A percentile compares a stretch with the other conserved stretches of the same genome.
These are phyloP conservation scores for Cucurbita moschata DNA, from an alignment of 306 rosid species.

Conservation along the genomic window DNA sequence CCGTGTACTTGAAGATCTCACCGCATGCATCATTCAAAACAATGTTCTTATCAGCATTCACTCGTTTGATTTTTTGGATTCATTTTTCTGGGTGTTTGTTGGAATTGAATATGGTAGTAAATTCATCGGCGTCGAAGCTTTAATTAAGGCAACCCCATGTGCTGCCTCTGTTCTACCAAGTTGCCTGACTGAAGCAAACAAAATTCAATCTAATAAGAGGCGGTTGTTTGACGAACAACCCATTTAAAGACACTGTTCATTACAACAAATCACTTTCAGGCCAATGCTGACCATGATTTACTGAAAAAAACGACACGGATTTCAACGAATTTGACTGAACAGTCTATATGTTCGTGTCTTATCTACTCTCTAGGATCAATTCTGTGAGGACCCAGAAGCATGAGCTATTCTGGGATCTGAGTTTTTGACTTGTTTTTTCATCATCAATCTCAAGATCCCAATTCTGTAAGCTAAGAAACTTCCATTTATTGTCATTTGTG, in stretches of 20 bases:
- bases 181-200: background rate
- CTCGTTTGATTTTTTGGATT: background rate
- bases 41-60: background rate
- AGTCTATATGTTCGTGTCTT: background rate
- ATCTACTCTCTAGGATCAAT: background rate
- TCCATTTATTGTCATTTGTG: background rate
- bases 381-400: constrained; percentile 7
- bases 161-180: constrained; percentile 12
- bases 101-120: background rate
- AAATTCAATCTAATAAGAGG: no score
- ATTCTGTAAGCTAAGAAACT: background rate
- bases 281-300: constrained; percentile 11
- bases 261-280: constrained; percentile 23
- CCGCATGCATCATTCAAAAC: background rate
- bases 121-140: constrained; percentile 1
- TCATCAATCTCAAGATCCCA: background rate
- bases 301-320: constrained; percentile 7
- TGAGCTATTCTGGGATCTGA: constrained; percentile 20
- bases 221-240: no score
- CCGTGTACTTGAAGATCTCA: background rate
- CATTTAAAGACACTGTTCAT: background rate
- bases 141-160: constrained; percentile 27
- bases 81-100: background rate
- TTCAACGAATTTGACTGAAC: background rate
- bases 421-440: background rate